Evolutionary conservation across 371 early-diverging fungal species (phyloP).

Genomic region (Smittium mucronatum): DNA sequence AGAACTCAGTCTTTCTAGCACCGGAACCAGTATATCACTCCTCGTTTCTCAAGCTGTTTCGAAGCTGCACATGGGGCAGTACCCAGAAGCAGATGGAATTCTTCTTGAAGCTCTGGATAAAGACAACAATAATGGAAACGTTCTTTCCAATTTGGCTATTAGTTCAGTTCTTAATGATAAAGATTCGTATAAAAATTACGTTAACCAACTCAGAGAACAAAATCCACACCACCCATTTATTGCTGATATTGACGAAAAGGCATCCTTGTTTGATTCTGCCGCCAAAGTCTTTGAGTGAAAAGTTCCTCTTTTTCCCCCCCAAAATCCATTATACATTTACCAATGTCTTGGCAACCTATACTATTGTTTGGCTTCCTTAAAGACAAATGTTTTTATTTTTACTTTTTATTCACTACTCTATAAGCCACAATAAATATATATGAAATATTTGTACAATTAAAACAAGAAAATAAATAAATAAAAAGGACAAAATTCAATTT

Average conservation of each 20-base stretch:
- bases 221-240: constrained; percentile 71
- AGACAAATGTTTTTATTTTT: too few relatives aligned
- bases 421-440: too few relatives aligned
- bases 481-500: too few relatives aligned
- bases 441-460: too few relatives aligned
- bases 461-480: too few relatives aligned
- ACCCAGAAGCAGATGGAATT: constrained; percentile 72
- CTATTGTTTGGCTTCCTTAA: too few relatives aligned
- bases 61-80: constrained; percentile 65
- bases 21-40: constrained; percentile 59
- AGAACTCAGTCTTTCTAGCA: constrained; percentile 68
- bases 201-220: constrained; percentile 61
- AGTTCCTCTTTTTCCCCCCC: too few relatives aligned
- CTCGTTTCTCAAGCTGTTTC: constrained; percentile 74
- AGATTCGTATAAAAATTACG: constrained; percentile 9
- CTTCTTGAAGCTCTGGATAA: constrained; percentile 67
- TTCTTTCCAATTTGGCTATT: constrained; percentile 60
- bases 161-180: constrained; percentile 16
- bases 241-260: constrained; percentile 60
- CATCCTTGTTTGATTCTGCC: constrained; percentile 55
- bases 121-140: constrained; percentile 68
- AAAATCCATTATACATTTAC: too few relatives aligned
- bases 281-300: constrained; percentile 5
- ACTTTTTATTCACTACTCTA: too few relatives aligned
- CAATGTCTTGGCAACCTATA: too few relatives aligned